Percentiles rank a stretch among this genome's conserved stretches.
Evolutionary conservation across 345 rosid species (phyloP).

Genomic region (Populus nigra): DNA sequence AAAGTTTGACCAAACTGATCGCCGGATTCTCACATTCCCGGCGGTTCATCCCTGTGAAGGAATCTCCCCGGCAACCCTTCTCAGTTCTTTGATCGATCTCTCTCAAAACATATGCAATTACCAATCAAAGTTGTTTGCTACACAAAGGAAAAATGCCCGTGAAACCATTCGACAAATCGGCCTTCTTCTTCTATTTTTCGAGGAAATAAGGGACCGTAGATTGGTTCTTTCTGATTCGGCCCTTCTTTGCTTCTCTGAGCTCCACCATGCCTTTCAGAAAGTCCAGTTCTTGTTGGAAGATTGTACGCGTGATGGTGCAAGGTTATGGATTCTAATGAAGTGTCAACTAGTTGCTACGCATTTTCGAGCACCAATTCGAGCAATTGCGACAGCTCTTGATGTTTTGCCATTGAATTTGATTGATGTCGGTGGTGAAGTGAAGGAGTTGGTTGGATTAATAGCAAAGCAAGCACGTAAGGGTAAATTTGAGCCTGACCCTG

Average conservation of each 20-base stretch:
- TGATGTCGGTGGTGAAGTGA: slow-evolving; percentile 55
- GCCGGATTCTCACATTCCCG: slow-evolving; percentile 67
- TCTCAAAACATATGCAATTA: slow-evolving; percentile 41
- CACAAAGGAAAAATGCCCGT: slow-evolving; percentile 49
- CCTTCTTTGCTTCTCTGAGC: slow-evolving; percentile 56
- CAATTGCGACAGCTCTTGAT: slow-evolving; percentile 56
- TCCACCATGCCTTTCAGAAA: slow-evolving; percentile 68
- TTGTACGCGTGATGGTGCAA: slow-evolving; percentile 62
- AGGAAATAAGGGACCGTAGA: slow-evolving; percentile 47
- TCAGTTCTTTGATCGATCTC: slow-evolving; percentile 49
- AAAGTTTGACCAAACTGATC: slow-evolving; percentile 27
- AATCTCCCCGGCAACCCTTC: slow-evolving; percentile 50
- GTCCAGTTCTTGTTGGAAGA: slow-evolving; percentile 66
- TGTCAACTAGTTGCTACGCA: slow-evolving; percentile 48
- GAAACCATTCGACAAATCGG: slow-evolving; percentile 50
- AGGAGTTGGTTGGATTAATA: slow-evolving; percentile 65
- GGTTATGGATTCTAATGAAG: slow-evolving; percentile 54
- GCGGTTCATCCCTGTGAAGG: slow-evolving; percentile 70
- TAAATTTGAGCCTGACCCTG: slow-evolving; percentile 40
- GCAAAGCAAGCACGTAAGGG: slow-evolving; percentile 55
- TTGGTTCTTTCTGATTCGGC: slow-evolving; percentile 27
- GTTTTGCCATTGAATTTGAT: slow-evolving; percentile 48
- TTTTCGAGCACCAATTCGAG: slow-evolving; percentile 42
- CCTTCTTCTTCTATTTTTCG: slow-evolving; percentile 51
- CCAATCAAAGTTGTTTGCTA: slow-evolving; percentile 43